Evolutionary conservation across 345 rosid genomes (phyloP), one percentile per base, ranked within the genome.

Genomic region (Luvunga scandens): DNA sequence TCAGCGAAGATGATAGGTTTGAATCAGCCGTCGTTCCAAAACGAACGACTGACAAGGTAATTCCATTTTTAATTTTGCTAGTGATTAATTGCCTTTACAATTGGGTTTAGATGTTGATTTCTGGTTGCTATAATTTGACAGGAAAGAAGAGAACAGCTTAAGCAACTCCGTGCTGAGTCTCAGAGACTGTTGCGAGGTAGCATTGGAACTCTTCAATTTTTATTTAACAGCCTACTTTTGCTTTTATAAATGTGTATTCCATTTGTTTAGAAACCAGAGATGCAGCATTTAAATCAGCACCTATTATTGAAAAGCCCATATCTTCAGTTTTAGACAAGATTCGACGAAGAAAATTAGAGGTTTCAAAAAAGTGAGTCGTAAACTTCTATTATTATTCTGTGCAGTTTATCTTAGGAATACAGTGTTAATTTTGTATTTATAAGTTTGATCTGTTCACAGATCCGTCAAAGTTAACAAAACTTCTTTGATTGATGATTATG

Each of bases 141-240:
- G 98, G 94, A 91, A 81, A 88, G 96, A 83, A 91, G 89, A 81
- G 85, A 84, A n/a, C 80, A 83, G 57, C 86, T 92, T 55, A 82
- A 81, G 76, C 89, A 92, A 80, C 93, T 92, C 42, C 93, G 87
- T 60, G 89, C 88, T 45, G 97, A 92, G 82, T 91, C 94, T 55
- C 98, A 95, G 90, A 93, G 94, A 82, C 84, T 95, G 66, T 80
- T 93, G 76, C 91, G 98, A 84, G 98, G 98, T 93, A 86, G 3
- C 34, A 33, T 19, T 18, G 50, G 33, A 34, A 33, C 38, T 33
- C 24, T 13, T 72, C 16, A 66, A 19, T 56, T 69, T 56, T 66
- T 31, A 45, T 45, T 77, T 67, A 5, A 42, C 75, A 64, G 48
- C 65, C 75, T 10, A 14, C 30, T 71, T 65, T 45, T 31, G 9